Base-by-base conservation (phyloP, 129 eudicot genomes). In the Ambrosia trifida region DNA sequence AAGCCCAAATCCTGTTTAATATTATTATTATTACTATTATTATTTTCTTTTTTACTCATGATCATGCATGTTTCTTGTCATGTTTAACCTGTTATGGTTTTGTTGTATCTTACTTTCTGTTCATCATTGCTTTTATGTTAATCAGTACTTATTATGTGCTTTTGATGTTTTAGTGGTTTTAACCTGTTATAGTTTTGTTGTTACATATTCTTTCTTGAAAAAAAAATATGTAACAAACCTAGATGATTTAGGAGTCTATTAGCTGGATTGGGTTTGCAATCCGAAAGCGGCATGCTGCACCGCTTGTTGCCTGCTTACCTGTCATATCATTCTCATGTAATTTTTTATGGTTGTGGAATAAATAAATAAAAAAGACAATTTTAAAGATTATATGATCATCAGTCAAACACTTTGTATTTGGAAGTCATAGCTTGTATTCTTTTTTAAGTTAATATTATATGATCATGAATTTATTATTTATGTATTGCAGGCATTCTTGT, bases 401-500 rank as follows among this genome's bases (percentile, higher is more conserved):
- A 24, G n/a, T n/a, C n/a, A n/a, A n/a, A 46, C 3, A 47, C 43
- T 68, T 16, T 38, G 14, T 45, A 45, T 47, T 13, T 13, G 4
- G 16, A 47, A 38, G 43, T 38, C 43, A 38, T 38, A 38, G 43
- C 10, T 38, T 5, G 5, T 40, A 5, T 47, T 47, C 6, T 47
- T 47, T 24, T n/a, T 3, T 28, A 31, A 66, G 43, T 66, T 52
- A 66, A 12, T 28, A 40, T 40, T 10, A 45, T 66, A 14, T 66
- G 38, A 66, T 66, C 44, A 40, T 40, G 10, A 8, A n/a, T 60
- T 74, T 28, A 14, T 4, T 3, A n/a, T 60, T 74, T 28, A 14
- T 4, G n/a, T 61, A 28, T 49, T 80, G 76, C 83, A 80, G 83
- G 56, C 16, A n/a, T 63, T 76, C 7, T 17, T 7, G 19, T 57